Evolutionary conservation across 2,329 filamentous ascomycete species (phyloP).

Genomic region (Bisporella sp.): DNA sequence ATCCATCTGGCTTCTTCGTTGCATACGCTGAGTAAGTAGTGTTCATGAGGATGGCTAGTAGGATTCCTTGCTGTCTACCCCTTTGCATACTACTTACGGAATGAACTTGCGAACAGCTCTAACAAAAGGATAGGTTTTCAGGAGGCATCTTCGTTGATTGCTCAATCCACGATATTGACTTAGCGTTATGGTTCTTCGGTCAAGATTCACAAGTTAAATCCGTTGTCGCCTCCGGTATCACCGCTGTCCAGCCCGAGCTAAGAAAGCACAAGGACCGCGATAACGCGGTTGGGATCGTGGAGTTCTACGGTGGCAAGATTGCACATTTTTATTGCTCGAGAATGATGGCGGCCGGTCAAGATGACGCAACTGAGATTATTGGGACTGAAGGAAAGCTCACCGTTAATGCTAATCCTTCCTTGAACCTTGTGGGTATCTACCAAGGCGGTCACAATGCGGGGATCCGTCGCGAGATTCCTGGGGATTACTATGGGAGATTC

Average conservation of each 20-base stretch:
- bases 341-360: conserved; percentile 63
- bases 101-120: too few relatives aligned
- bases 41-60: too few relatives aligned
- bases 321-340: conserved; percentile 57
- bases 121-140: conserved; percentile 32
- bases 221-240: conserved; percentile 49
- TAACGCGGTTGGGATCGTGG: conserved; percentile 56
- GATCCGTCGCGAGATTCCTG: conserved; percentile 51
- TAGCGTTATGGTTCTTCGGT: conserved; percentile 58
- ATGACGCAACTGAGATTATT: conserved; percentile 61
- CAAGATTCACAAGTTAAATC: conserved; percentile 46
- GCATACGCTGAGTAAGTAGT: conserved; percentile 45
- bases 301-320: conserved; percentile 57
- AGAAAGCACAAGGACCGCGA: conserved; percentile 52
- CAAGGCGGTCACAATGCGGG: conserved; percentile 34
- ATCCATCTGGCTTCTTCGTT: conserved; percentile 61
- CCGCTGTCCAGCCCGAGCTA: conserved; percentile 51
- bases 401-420: conserved; percentile 51
- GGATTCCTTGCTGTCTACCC: too few relatives aligned
- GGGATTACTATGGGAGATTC: conserved; percentile 57
- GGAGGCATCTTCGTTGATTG: conserved; percentile 68
- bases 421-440: conserved; percentile 48
- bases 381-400: conserved; percentile 58
- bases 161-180: conserved; percentile 64
- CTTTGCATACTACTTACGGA: too few relatives aligned